Percentiles rank a stretch among this genome's conserved stretches.
Evolutionary conservation across 139 green algal genomes (phyloP).

Genomic region (Chlamydomonas sphaeroides): DNA sequence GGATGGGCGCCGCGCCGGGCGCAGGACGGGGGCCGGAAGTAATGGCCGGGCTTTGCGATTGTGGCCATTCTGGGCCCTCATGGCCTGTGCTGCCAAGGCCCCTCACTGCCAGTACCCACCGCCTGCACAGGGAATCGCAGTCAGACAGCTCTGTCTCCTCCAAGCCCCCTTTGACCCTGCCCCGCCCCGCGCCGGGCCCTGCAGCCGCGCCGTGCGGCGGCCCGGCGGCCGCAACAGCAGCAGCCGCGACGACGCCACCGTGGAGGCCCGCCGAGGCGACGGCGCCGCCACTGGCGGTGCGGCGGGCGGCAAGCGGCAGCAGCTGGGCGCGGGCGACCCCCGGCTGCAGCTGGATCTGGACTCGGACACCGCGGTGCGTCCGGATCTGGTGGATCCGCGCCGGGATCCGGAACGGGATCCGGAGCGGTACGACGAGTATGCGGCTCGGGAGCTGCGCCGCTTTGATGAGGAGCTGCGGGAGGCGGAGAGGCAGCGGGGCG

Average conservation of each 20-base stretch:
- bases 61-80: not conserved
- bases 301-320: not conserved
- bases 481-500: not conserved
- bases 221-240: not conserved
- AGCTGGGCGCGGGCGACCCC: constrained; percentile 5
- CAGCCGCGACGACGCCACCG: not conserved
- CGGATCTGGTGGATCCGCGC: not conserved
- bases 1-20: not conserved
- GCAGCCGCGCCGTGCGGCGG: no score
- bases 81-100: no score
- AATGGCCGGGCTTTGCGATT: not conserved
- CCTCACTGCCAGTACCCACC: no score
- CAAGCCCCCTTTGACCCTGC: no score
- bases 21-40: not conserved
- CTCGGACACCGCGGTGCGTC: not conserved
- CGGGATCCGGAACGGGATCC: constrained; percentile 16
- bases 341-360: not conserved
- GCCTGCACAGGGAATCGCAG: no score
- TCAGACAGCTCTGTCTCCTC: no score
- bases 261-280: not conserved
- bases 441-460: constrained; percentile 13
- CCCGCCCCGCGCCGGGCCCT: no score
- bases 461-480: constrained; percentile 6
- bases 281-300: no score
- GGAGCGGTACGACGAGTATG: not conserved